Evolutionary conservation across 345 rosid species (phyloP).

Genomic region (Ceriops decandra): DNA sequence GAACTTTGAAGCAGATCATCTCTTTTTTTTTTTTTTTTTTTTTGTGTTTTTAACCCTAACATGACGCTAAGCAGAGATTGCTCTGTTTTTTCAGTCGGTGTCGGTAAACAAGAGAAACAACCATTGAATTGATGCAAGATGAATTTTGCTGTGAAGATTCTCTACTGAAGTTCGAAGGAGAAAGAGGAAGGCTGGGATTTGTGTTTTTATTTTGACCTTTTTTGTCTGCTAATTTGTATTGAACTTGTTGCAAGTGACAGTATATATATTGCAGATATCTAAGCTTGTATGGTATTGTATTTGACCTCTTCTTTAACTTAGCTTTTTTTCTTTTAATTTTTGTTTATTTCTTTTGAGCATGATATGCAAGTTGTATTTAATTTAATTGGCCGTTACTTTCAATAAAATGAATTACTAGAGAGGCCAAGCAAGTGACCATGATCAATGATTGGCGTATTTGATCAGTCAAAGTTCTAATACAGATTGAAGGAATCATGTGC

Average conservation of each 20-base stretch:
- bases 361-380: neutral
- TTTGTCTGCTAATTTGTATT: conserved; percentile 17
- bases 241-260: conserved; percentile 20
- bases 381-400: too few species aligned
- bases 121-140: conserved; percentile 5
- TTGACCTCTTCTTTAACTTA: neutral
- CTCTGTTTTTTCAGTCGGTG: conserved; percentile 36
- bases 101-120: conserved; percentile 34
- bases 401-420: too few species aligned
- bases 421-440: neutral
- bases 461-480: neutral
- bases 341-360: neutral
- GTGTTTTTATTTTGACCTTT: conserved; percentile 24
- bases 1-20: too few species aligned
- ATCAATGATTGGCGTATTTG: neutral
- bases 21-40: too few species aligned
- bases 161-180: conserved; percentile 21
- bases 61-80: too few species aligned
- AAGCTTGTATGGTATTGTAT: neutral
- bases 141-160: conserved; percentile 23
- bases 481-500: conserved; percentile 1
- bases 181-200: conserved; percentile 2
- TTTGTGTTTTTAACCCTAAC: too few species aligned
- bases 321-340: neutral
- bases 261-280: neutral